Evolutionary conservation across 2,329 filamentous ascomycete species (phyloP), one percentile per base, ranked within the genome.

Genomic region (Pseudogymnoascus sp.): DNA sequence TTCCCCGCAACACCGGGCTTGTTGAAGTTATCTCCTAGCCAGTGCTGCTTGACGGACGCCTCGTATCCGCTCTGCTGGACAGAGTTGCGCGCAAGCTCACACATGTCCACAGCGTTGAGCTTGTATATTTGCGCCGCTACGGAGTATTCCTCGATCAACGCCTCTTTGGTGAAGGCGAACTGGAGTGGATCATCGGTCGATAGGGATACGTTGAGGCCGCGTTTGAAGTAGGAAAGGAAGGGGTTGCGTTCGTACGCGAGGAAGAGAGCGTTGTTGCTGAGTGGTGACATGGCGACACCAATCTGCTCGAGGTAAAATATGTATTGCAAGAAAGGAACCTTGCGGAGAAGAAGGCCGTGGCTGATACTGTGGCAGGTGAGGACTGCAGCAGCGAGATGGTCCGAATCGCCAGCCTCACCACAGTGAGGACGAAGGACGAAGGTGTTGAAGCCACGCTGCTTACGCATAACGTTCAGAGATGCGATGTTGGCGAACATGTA

Each of bases 91-190:
- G 95, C 95, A 64, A 99, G 77, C 77, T 99, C 95, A 73, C 95
- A 97, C 95, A 99, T 99, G 72, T 99, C 95, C 3, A 97, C 93
- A 0, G 93, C 89, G 71, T 88, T 96, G 40, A 99, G 85, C 77
- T 97, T 97, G 79, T 97, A 99, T 65, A 99, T 99, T 76, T 99
- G 95, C 4, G 95, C 95, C 3, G 95, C 95, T 7, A 99, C 95
- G 0, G 93, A 93, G 72, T 99, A 99, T 73, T 99, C 95, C 75
- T 99, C 95, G 69, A 99, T 99, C 64, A 99, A 78, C 0, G 95
- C 95, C 75, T 99, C 95, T 72, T 97, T 99, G 5, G 95, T 99
- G 73, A 97, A 99, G 1, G 95, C 95, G 74, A 99, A 99, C 73
- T 99, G 95, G 57, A 99, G 81, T 21, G 95, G 95, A 73, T 99